Evolutionary conservation across 1,284 basidiomycete species (phyloP), one percentile per base, ranked within the genome.

Genomic region (Cerioporus squamosus): DNA sequence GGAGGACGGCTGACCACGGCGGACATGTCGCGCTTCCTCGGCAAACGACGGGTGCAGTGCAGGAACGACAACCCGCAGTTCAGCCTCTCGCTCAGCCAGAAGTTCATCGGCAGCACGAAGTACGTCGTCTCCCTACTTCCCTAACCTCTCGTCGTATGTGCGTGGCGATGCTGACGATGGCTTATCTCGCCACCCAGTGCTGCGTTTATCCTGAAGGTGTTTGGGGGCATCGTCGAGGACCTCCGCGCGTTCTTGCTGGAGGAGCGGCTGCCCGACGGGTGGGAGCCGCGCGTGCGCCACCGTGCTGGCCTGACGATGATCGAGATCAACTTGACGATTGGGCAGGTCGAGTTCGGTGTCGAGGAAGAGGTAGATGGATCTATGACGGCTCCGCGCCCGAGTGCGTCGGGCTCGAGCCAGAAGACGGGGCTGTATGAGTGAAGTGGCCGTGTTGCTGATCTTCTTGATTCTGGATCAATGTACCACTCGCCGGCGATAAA

Each of bases 41-140:
- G 81, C 7, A 83, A 84, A 64, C 83, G 89, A 12, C 82, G 89
- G 8, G 78, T 78, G 0, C 81, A 87, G 26, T 75, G 86, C 2
- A 71, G 74, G 42, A 75, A 68, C 4, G 73, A 69, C 9, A 91
- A 91, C 72, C 79, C 80, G 3, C 77, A 84, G 5, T 91, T 80
- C 66, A 75, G 79, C 9, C 70, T 83, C 5, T 73, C 69, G 53
- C 67, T 72, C 17, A 68, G 75, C 59, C 88, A 90, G 72, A 82
- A 79, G 64, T 61, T 83, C 14, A 90, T 91, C 67, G 84, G 84
- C 2, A 84, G 83, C 50, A 73, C 85, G 51, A 91, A 90, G 87
- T 90, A 67, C 48, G 83, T 77, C 33, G 36, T 29, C 36, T 23
- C 23, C 7, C n/a, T 7, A 18, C 5, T 22, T 5, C 20, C n/a